Base-by-base conservation (phyloP, 2,329 filamentous ascomycete species). In the Colletotrichum gigasporum region DNA sequence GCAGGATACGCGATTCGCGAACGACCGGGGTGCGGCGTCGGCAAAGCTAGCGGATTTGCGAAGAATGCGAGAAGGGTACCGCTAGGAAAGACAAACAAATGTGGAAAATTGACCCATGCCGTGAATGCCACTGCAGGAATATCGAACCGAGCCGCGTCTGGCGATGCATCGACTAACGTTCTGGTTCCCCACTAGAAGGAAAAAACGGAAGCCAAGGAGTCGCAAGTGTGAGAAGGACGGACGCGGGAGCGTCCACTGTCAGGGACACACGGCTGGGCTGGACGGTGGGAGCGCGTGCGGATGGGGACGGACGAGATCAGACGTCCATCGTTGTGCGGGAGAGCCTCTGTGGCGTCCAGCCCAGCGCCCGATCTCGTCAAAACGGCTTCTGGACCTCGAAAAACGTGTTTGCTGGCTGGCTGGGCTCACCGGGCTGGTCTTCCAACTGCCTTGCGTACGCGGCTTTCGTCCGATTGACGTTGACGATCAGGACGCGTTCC, bases 1-100 rank as follows among this genome's bases (percentile, higher is more conserved):
- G 56, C 44, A 47, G 50, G 61, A 45, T 20, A 51, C 45, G 47
- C 55, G 55, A 41, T 57, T 56, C 51, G 45, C 51, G 63, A 65
- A 42, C 66, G 59, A 56, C 53, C 35, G 69, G 71, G 67, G 32
- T 26, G 37, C 11, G 41, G 34, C 22, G 44, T 32, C 11, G n/a
- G 30, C 30, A 34, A 7, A 22, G 37, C 24, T 10, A 22, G 30
- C 20, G 14, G 37, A 12, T 26, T 8, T 14, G 34, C 24, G n/a
- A n/a, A n/a, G n/a, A n/a, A n/a, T n/a, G n/a, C n/a, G n/a, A n/a
- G n/a, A n/a, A n/a, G n/a, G n/a, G n/a, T n/a, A 14, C 41, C 5
- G 41, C 5, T 12, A 8, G 18, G 3, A 24, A 24, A 28, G 12
- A 32, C 26, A 32, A 28, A 20, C 28, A 20, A 48, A 48, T 32